These are phyloP conservation scores for Cardamine chenopodiifolia DNA, from an alignment of 345 rosid species.

Conservation along the genomic window DNA sequence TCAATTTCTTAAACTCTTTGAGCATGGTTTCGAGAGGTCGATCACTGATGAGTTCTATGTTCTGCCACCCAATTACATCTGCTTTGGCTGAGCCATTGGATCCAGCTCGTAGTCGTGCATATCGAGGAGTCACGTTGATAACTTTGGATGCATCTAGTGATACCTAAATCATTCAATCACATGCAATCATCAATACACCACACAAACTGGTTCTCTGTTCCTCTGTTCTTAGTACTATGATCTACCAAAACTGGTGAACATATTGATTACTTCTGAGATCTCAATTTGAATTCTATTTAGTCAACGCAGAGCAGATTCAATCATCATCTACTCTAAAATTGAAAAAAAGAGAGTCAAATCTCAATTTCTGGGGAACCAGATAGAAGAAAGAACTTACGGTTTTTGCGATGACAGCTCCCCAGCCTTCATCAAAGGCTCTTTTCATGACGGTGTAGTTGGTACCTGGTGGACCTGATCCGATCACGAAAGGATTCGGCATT, in stretches of 20 bases:
- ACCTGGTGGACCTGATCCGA: conserved; percentile 98
- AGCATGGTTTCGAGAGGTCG: conserved; percentile 94
- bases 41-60: conserved; percentile 96
- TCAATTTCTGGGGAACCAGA: not conserved
- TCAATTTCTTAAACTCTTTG: conserved; percentile 80
- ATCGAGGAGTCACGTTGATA: conserved; percentile 89
- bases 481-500: conserved; percentile 93
- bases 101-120: conserved; percentile 74
- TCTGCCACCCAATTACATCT: conserved; percentile 94
- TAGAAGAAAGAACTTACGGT: conserved; percentile 59
- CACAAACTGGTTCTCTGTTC: too few species aligned
- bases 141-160: conserved; percentile 94
- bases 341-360: too few species aligned
- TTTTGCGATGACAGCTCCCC: conserved; percentile 99
- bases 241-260: not conserved
- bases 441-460: conserved; percentile 98
- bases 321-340: not conserved
- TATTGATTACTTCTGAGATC: not conserved
- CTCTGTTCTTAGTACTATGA: conserved; percentile 21
- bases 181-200: conserved; percentile 6
- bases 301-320: conserved; percentile 14
- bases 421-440: conserved; percentile 95
- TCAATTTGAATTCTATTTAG: not conserved
- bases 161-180: conserved; percentile 54
- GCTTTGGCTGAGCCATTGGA: conserved; percentile 80